Conservation (phyloP, 2,329 filamentous ascomycete species). For the Paecilomyces fulvus region DNA sequence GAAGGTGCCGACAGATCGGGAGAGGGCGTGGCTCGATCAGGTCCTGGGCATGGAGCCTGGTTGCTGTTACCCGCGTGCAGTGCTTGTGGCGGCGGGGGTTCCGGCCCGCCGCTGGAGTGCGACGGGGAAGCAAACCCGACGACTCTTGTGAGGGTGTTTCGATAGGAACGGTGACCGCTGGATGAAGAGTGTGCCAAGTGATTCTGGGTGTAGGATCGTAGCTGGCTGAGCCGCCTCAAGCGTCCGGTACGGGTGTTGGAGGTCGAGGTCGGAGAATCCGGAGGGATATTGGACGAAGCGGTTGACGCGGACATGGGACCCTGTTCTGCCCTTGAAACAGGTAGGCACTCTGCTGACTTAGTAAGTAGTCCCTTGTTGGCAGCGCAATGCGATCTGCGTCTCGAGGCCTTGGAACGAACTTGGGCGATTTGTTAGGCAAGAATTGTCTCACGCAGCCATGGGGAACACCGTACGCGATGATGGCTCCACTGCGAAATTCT, state of each 20-base stretch:
- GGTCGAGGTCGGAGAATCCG: slow-evolving; percentile 14
- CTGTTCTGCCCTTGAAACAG: not conserved
- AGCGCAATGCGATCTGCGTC: not conserved
- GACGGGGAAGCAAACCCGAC: slow-evolving; percentile 25
- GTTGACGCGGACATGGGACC: slow-evolving; percentile 23
- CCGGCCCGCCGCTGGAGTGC: slow-evolving; percentile 13
- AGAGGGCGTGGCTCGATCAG: slow-evolving; percentile 15
- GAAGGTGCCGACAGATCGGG: slow-evolving; percentile 11
- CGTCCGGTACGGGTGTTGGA: slow-evolving; percentile 21
- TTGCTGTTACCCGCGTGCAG: slow-evolving; percentile 12
- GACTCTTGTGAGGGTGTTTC: slow-evolving; percentile 29
- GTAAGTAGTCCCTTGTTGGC: not conserved
- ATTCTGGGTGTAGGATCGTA: slow-evolving; percentile 30
- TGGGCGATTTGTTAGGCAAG: not conserved
- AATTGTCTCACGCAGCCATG: not conserved
- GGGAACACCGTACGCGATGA: not conserved
- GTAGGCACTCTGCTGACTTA: not conserved
- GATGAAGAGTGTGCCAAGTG: slow-evolving; percentile 16
- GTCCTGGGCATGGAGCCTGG: slow-evolving; percentile 21
- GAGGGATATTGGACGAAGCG: slow-evolving; percentile 25
- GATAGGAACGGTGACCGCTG: slow-evolving; percentile 19
- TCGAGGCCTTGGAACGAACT: not conserved
- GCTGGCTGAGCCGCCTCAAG: slow-evolving; percentile 33
- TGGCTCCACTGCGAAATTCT: not conserved
- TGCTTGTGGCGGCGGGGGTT: slow-evolving; percentile 12